Evolutionary conservation across 83 land plant species (phyloP), one percentile per base, ranked within the genome.

Genomic region (Picea abies): DNA sequence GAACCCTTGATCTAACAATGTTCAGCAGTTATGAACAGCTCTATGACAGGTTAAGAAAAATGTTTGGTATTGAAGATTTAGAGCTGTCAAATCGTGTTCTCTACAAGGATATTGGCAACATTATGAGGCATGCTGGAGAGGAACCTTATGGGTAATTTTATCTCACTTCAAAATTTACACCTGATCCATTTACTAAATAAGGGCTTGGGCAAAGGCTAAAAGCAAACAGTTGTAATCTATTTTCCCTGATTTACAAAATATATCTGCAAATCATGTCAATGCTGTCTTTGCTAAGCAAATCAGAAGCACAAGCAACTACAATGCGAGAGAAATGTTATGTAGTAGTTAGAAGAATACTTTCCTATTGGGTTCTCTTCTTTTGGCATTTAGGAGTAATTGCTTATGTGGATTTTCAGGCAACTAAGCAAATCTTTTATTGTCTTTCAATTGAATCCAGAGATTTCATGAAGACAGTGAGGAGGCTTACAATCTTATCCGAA

Each of bases 1-100:
- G n/a, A n/a, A n/a, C n/a, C n/a, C n/a, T n/a, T n/a, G 95, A 94
- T 73, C 91, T 94, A 2, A 90, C 96, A 3, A 56, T 64, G 60
- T 85, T 92, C 60, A 44, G 78, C 17, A 85, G 91, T 19, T 92
- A 89, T 76, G 93, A 92, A 37, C 95, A 94, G 75, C 82, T 94
- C 52, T 89, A 84, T 84, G 83, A 83, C 65, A 88, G 81, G 66
- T 82, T 94, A 35, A 87, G 87, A 6, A 76, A 83, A 3, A 90
- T 94, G 96, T 90, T 94, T 78, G 88, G 86, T 26, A 67, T 92
- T 63, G 93, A 87, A 11, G 82, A 81, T 23, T 72, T 84, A 0
- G 88, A 86, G 82, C 44, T 85, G 52, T 52, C 82, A 37, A 83
- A 58, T 47, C 84, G 85, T 37, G 83, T 84, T 47, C 82, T 90